A percentile compares a stretch with the other conserved stretches of the same genome.
These are phyloP conservation scores for Chlorella vulgaris DNA, from an alignment of 139 green algal genomes.

Conservation along the genomic window DNA sequence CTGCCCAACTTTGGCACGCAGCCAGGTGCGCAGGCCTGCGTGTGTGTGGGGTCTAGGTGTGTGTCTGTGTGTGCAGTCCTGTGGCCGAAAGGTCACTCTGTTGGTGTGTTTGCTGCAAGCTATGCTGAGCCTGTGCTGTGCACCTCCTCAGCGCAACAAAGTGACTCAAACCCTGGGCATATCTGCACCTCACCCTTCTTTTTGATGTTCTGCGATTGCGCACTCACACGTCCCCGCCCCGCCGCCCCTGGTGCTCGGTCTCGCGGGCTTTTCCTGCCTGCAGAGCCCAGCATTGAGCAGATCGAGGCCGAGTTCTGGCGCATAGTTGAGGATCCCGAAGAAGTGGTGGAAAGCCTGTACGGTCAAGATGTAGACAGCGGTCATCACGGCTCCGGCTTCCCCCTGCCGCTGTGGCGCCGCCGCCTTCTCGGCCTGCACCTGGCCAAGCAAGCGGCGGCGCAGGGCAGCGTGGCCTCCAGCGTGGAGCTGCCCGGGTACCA, in stretches of 20 bases:
- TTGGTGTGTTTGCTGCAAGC: neutral
- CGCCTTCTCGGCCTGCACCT: slow-evolving; percentile 56
- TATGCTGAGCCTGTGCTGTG: neutral
- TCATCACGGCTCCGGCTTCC: slow-evolving; percentile 66
- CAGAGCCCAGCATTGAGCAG: slow-evolving; percentile 58
- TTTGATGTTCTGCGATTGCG: too few relatives aligned
- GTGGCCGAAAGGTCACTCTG: neutral
- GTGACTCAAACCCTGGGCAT: too few relatives aligned
- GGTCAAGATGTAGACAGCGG: slow-evolving; percentile 75
- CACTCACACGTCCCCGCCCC: too few relatives aligned
- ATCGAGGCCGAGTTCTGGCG: slow-evolving; percentile 86
- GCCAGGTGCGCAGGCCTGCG: slow-evolving; percentile 18
- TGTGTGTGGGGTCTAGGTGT: neutral
- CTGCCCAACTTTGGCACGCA: neutral
- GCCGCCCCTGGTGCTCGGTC: too few relatives aligned
- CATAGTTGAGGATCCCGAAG: slow-evolving; percentile 69
- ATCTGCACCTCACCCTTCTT: too few relatives aligned
- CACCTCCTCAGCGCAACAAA: too few relatives aligned
- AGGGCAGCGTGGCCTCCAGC: neutral
- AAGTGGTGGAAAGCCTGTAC: slow-evolving; percentile 70
- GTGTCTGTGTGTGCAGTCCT: neutral
- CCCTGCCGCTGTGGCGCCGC: slow-evolving; percentile 56
- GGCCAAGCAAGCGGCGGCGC: neutral
- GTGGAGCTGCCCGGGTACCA: slow-evolving; percentile 5
- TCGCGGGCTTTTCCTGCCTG: too few relatives aligned